Conservation (phyloP, 352 stramenopile species). For the Phytopythium aichiense region DNA sequence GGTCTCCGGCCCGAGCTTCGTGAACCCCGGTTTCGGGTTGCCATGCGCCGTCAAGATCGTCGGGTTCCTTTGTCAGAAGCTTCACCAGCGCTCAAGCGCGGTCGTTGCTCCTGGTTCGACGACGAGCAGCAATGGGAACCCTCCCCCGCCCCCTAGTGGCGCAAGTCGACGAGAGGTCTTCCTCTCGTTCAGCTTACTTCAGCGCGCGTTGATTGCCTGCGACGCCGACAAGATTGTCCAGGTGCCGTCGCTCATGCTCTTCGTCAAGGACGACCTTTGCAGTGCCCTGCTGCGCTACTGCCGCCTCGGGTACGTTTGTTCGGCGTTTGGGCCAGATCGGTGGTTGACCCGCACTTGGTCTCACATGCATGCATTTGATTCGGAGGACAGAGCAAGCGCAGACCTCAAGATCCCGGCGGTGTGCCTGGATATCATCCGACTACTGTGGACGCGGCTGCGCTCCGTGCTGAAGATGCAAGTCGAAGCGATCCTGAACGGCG, state of each 20-base stretch:
- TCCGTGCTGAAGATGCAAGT: constrained; percentile 77
- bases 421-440: constrained; percentile 55
- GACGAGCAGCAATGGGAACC: neutral
- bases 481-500: constrained; percentile 65
- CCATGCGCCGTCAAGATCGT: constrained; percentile 77
- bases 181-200: constrained; percentile 65
- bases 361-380: neutral
- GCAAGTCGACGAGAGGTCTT: constrained; percentile 55
- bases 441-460: constrained; percentile 77
- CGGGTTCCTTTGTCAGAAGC: constrained; percentile 79
- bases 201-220: constrained; percentile 47
- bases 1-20: constrained; percentile 2
- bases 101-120: constrained; percentile 5
- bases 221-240: constrained; percentile 41
- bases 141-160: constrained; percentile 12
- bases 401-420: constrained; percentile 54
- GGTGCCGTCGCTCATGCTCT: constrained; percentile 70
- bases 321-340: neutral
- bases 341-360: neutral
- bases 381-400: constrained; percentile 32
- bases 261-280: constrained; percentile 84
- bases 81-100: constrained; percentile 41
- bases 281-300: constrained; percentile 67
- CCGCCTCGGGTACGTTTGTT: constrained; percentile 45
- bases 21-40: constrained; percentile 45